Conservation (phyloP, 441 rosid species). For the Adansonia rubrostipa region DNA sequence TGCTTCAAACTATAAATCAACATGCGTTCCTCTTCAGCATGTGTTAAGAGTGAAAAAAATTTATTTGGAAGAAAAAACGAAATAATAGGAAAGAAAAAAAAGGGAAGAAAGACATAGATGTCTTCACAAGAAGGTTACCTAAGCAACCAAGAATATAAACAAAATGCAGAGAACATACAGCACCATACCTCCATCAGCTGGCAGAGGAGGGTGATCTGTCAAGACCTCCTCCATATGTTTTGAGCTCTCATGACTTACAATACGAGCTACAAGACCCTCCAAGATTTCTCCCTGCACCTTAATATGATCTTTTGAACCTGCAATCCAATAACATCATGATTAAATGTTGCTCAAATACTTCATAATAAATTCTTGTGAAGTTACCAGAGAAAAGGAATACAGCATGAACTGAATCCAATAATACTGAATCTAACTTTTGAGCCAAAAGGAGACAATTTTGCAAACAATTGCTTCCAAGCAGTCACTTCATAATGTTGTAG, state of each 20-base stretch:
- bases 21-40: neutral
- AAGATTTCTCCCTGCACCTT: slow-evolving; percentile 91
- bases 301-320: slow-evolving; percentile 88
- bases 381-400: slow-evolving; percentile 19
- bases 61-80: no score
- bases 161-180: slow-evolving; percentile 15
- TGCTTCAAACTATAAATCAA: neutral
- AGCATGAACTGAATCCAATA: neutral
- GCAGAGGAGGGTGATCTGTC: slow-evolving; percentile 67
- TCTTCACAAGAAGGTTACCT: slow-evolving; percentile 6
- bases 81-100: neutral
- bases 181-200: slow-evolving; percentile 66
- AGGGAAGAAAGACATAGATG: neutral
- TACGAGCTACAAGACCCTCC: slow-evolving; percentile 97
- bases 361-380: slow-evolving; percentile 16
- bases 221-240: slow-evolving; percentile 78
- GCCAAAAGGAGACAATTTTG: neutral
- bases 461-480: slow-evolving; percentile 3
- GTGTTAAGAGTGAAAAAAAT: neutral
- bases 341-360: slow-evolving; percentile 22
- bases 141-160: slow-evolving; percentile 7
- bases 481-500: neutral
- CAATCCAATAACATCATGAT: slow-evolving; percentile 28
- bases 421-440: neutral
- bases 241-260: slow-evolving; percentile 76